phyloP scores from a whole-genome alignment of 768 basidiomycete species.

The Boletus sp. region DNA sequence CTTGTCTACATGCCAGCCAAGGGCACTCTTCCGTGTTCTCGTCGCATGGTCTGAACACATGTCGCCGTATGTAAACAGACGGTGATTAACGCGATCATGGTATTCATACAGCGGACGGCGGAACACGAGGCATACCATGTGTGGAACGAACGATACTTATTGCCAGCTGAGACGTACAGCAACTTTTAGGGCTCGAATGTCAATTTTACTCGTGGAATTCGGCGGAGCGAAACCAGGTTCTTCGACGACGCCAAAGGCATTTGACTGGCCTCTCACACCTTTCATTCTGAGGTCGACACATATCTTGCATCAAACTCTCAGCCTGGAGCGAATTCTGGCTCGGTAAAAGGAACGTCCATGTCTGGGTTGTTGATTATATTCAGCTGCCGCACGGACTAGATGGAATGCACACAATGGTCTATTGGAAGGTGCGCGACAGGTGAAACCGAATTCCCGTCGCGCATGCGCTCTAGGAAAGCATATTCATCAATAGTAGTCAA shows the following conservation, averaged over 20 bases:
- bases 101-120: not conserved
- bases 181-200: not conserved
- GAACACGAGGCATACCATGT: conserved; percentile 10
- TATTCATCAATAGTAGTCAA: not conserved
- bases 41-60: not conserved
- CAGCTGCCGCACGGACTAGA: no score
- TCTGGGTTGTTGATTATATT: no score
- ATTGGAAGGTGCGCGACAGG: not conserved
- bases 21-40: not conserved
- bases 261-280: not conserved
- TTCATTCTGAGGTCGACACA: not conserved
- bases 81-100: conserved; percentile 10
- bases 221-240: not conserved
- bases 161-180: not conserved
- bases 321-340: no score
- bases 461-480: no score
- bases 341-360: no score
- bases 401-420: not conserved
- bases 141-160: not conserved
- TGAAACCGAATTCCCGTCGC: not conserved
- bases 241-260: not conserved
- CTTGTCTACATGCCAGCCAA: not conserved
- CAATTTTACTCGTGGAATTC: not conserved
- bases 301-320: not conserved
- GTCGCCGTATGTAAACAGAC: not conserved